These are phyloP conservation scores for Cerrena zonata DNA, from an alignment of 1,284 basidiomycete genomes.

Conservation along the genomic window DNA sequence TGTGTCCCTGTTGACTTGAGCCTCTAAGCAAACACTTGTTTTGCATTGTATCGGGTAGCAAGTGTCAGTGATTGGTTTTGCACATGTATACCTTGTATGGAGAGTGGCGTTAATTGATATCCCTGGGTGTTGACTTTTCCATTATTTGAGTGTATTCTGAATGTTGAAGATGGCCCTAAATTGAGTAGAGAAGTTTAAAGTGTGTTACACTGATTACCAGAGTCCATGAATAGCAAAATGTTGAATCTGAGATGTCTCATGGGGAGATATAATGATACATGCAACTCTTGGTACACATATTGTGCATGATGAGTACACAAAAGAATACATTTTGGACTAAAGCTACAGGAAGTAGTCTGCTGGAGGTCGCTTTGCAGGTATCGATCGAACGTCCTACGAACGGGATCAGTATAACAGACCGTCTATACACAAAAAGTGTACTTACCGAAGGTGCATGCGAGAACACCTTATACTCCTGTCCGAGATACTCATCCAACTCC, in stretches of 20 bases:
- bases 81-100: too few species aligned
- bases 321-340: neutral
- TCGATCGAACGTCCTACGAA: slow-evolving; percentile 72
- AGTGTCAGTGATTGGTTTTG: too few species aligned
- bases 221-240: too few species aligned
- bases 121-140: too few species aligned
- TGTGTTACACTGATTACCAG: neutral
- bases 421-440: slow-evolving; percentile 15
- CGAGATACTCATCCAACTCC: slow-evolving; percentile 84
- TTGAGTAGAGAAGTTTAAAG: neutral
- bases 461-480: slow-evolving; percentile 89
- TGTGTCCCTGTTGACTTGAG: slow-evolving; percentile 6
- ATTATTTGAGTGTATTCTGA: too few species aligned
- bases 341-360: slow-evolving; percentile 72
- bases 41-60: neutral
- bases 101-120: too few species aligned
- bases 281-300: neutral
- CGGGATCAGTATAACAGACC: neutral
- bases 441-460: slow-evolving; percentile 69
- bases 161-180: neutral
- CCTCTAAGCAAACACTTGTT: neutral
- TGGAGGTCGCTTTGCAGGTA: slow-evolving; percentile 84
- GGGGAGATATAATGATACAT: neutral
- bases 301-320: neutral
- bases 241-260: too few species aligned